Base-by-base conservation (phyloP, 1,284 basidiomycete species). In the Naganishia sp. region DNA sequence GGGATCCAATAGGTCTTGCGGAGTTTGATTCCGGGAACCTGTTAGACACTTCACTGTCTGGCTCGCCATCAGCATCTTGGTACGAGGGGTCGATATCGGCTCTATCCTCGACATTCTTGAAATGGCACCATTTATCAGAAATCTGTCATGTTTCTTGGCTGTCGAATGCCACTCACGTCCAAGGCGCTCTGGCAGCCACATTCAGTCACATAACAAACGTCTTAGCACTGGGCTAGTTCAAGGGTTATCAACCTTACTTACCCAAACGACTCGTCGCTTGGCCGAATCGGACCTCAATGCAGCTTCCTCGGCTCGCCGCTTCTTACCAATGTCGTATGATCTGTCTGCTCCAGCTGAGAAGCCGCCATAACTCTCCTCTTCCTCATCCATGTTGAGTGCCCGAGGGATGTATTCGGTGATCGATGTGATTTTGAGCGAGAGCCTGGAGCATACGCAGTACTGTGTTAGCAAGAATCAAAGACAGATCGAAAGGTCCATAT, bases 31-130 rank as follows among this genome's bases (percentile, higher is more conserved):
- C 11, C 10, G 36, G 23, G 6, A 25, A 13, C 33, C 44, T 53
- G 55, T n/a, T 59, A 5, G 48, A 49, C 1, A 55, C 43, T 63
- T 54, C 49, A 43, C 63, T 65, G n/a, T 68, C 67, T 9, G 46
- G 48, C 43, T 68, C 68, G 10, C 68, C 68, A 54, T 68, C 64
- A 4, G 68, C 68, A 49, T 68, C 68, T 21, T 44, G 63, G 42
- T 68, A 68, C 6, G 33, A 59, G 18, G 68, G 68, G 46, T 69
- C 68, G 55, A 69, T 69, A 18, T 63, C 65, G 16, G 39, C 60
- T 36, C 68, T 55, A 18, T 69, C 65, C 15, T 66, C 46, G 6
- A 65, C 28, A 21, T 55, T 55, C 64, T 69, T 55, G 31, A 28
- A 16, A 39, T 7, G 9, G 36, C 2, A 2, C 36, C 13, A 9